Base-by-base conservation (phyloP, 106 monocot genomes). In the Platanthera zijinensis region DNA sequence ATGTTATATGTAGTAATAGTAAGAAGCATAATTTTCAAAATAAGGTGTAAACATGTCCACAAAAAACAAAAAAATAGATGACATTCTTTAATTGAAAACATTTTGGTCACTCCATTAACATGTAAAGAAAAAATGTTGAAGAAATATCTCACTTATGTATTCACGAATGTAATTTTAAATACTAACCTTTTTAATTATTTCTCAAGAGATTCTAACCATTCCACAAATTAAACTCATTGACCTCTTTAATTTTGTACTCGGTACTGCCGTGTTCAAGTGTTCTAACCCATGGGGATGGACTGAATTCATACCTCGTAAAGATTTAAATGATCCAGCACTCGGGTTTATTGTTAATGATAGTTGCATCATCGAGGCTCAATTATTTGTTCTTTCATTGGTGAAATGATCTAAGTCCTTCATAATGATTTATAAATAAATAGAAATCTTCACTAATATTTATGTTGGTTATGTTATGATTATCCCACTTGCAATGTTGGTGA, bases 291-390 rank as follows among this genome's bases (percentile, higher is more conserved):
- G 72, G 50, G 72, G 72, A 10, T 50, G 50, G 50, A 72, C 19
- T n/a, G 50, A 72, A n/a, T 72, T 72, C 72, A 72, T 72, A 9
- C 47, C 45, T 51, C 8, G 1, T 0, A 14, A 51, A 6, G 50
- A 72, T 21, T 72, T 72, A n/a, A 0, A 51, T 21, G 50, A 72
- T 51, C 72, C 72, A 50, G 11, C 48, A 18, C 50, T 18, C 6
- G 72, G 72, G 10, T 72, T 72, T 45, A 5, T 72, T 7, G 50
- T 72, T 45, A 72, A 72, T 51, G 72, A 72, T 10, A 72, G 19
- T 72, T 50, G 48, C 72, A 72, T 72, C 50, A 72, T 72, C 21
- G 72, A 72, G 8, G 72, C 50, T 50, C 17, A 72, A 72, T 49
- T 72, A 9, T 7, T 50, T 50, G 50, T 72, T 6, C 15, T 51